Evolutionary conservation across 495 filamentous ascomycete species (phyloP).

Genomic region (Choiromyces venosus): DNA sequence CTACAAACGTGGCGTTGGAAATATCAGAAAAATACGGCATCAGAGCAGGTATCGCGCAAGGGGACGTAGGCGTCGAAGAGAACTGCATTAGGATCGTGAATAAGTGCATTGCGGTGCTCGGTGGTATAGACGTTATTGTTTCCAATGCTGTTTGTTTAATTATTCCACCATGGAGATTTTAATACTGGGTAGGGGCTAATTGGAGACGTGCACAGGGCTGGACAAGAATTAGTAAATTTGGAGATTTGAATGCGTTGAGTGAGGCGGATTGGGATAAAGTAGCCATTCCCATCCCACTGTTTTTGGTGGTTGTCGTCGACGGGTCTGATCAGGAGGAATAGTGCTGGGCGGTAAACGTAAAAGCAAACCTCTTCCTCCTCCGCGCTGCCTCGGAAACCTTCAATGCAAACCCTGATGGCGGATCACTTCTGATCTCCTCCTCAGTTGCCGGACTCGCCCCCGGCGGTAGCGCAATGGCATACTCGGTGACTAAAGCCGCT

Average conservation of each 20-base stretch:
- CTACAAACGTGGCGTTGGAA: conserved; percentile 51
- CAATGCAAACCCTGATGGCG: conserved; percentile 59
- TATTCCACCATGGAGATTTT: not conserved
- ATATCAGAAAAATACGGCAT: conserved; percentile 51
- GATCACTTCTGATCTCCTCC: conserved; percentile 61
- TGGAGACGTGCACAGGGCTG: not conserved
- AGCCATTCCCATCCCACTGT: conserved; percentile 51
- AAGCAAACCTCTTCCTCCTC: conserved; percentile 58
- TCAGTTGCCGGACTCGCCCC: conserved; percentile 50
- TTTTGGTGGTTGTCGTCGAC: conserved; percentile 58
- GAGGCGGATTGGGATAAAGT: not conserved
- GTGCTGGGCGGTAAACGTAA: conserved; percentile 57
- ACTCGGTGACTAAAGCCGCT: conserved; percentile 60
- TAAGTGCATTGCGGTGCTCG: conserved; percentile 53
- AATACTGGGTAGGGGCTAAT: not conserved
- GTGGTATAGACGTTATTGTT: conserved; percentile 63
- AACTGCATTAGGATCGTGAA: conserved; percentile 44
- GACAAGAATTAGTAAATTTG: conserved; percentile 1
- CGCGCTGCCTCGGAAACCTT: conserved; percentile 54
- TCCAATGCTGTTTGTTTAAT: conserved; percentile 51
- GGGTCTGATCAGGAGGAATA: conserved; percentile 59
- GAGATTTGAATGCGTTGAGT: not conserved
- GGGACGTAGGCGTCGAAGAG: not conserved
- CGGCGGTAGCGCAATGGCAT: conserved; percentile 55
- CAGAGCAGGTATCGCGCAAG: conserved; percentile 55